A percentile compares a stretch with the other conserved stretches of the same genome.
phyloP scores from a whole-genome alignment of 768 basidiomycete species.

The Leccinum obscurum region DNA sequence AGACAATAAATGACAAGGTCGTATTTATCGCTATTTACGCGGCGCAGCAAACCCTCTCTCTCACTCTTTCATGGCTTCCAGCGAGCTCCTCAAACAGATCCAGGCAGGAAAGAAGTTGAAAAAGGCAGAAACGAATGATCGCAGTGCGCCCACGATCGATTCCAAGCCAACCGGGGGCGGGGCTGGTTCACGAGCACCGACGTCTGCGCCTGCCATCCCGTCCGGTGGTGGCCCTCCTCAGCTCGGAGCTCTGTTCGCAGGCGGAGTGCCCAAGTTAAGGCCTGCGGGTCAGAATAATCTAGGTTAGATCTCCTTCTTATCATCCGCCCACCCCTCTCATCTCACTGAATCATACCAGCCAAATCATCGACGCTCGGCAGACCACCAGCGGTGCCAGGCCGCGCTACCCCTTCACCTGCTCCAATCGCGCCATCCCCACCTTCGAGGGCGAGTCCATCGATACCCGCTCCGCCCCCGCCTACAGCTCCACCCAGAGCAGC shows the following conservation, averaged over 20 bases:
- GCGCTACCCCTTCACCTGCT: slow-evolving; percentile 35
- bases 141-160: slow-evolving; percentile 68
- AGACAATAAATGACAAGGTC: not conserved
- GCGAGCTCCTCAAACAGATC: slow-evolving; percentile 76
- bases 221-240: slow-evolving; percentile 66
- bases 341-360: slow-evolving; percentile 37
- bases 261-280: slow-evolving; percentile 89
- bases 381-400: slow-evolving; percentile 63
- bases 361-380: slow-evolving; percentile 65
- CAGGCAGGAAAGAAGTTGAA: slow-evolving; percentile 81
- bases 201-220: slow-evolving; percentile 18
- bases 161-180: slow-evolving; percentile 43
- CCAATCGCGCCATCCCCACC: slow-evolving; percentile 32
- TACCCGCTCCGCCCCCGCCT: slow-evolving; percentile 36
- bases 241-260: slow-evolving; percentile 83
- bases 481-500: slow-evolving; percentile 37
- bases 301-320: slow-evolving; percentile 41
- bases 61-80: slow-evolving; percentile 57
- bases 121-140: slow-evolving; percentile 81
- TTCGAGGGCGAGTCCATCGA: slow-evolving; percentile 27
- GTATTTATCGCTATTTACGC: slow-evolving; percentile 20
- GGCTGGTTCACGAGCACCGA: slow-evolving; percentile 31
- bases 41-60: not conserved
- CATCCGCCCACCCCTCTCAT: slow-evolving; percentile 2
- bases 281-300: slow-evolving; percentile 63